Evolutionary conservation across 163 green algal genomes (phyloP).

Genomic region (Chlorella variabilis): DNA sequence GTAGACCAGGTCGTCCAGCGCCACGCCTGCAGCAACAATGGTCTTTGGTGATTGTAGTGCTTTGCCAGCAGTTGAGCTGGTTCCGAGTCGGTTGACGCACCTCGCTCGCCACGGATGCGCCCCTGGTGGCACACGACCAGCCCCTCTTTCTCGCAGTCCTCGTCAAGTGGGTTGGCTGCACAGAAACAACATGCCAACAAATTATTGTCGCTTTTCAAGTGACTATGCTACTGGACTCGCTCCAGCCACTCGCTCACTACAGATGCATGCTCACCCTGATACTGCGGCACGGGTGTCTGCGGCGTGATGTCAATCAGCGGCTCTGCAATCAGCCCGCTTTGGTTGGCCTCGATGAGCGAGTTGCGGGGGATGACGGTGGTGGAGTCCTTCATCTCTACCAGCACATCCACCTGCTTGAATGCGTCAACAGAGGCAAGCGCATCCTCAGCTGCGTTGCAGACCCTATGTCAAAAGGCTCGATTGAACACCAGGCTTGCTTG

Average conservation of each 20-base stretch:
- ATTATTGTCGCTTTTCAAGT: too few species aligned
- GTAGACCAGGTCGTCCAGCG: conserved; percentile 97
- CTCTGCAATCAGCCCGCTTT: conserved; percentile 95
- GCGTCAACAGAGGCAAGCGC: too few species aligned
- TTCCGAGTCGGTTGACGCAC: too few species aligned
- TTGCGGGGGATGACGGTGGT: conserved; percentile 94
- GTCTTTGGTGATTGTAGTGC: background rate
- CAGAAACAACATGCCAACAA: too few species aligned
- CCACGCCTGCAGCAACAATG: conserved; percentile 70
- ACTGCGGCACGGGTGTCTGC: conserved; percentile 79
- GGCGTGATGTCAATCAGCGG: conserved; percentile 99
- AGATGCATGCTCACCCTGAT: conserved; percentile 54
- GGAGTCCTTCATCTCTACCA: conserved; percentile 90
- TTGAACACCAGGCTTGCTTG: too few species aligned
- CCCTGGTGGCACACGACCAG: conserved; percentile 92
- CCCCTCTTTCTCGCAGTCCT: conserved; percentile 85
- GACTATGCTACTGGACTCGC: too few species aligned
- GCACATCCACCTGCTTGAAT: conserved; percentile 89
- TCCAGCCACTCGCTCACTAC: too few species aligned
- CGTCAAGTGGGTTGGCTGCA: conserved; percentile 74
- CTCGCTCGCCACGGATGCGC: conserved; percentile 82
- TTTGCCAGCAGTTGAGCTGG: background rate
- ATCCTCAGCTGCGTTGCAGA: too few species aligned
- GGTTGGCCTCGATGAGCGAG: conserved; percentile 95
- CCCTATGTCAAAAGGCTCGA: too few species aligned